Percentiles rank a stretch among this genome's conserved stretches.
Conservation (phyloP, 176 grass and related monocot species). For the Eragrostis curvula region DNA sequence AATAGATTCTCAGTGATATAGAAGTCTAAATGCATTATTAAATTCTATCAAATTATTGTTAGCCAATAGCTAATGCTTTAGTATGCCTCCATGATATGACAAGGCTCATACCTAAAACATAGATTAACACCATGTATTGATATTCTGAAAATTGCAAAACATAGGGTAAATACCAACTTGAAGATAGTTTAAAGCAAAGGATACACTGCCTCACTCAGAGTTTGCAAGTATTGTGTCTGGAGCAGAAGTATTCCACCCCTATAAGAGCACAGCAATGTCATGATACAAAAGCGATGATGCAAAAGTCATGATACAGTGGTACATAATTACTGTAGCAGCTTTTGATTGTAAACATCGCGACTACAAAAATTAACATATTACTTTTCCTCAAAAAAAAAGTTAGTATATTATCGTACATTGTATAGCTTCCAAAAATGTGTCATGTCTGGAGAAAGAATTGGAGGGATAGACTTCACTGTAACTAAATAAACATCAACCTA, state of each 20-base stretch:
- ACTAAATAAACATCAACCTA: conserved; percentile 33
- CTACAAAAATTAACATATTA: neutral
- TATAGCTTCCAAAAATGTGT: neutral
- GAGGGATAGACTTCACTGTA: neutral
- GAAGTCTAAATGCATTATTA: conserved; percentile 15
- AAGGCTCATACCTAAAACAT: conserved; percentile 19
- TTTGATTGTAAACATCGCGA: neutral
- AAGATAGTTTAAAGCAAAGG: conserved; percentile 49
- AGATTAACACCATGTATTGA: conserved; percentile 22
- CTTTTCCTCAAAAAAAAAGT: neutral
- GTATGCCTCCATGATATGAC: conserved; percentile 10
- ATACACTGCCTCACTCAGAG: conserved; percentile 88
- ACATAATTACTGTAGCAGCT: conserved; percentile 17
- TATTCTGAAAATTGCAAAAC: conserved; percentile 34
- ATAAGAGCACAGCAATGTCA: conserved; percentile 52
- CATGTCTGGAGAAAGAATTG: neutral
- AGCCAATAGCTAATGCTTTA: conserved; percentile 16
- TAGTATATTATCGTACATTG: neutral
- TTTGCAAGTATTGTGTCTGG: conserved; percentile 83
- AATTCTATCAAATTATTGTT: conserved; percentile 28
- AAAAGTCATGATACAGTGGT: neutral
- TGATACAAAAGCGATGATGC: conserved; percentile 7
- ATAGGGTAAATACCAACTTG: conserved; percentile 11
- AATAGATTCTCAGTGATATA: conserved; percentile 10
- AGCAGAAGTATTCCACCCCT: conserved; percentile 79